Evolutionary conservation across 2,329 filamentous ascomycete genomes (phyloP), one percentile per base, ranked within the genome.

Genomic region (Colletotrichum musicola): DNA sequence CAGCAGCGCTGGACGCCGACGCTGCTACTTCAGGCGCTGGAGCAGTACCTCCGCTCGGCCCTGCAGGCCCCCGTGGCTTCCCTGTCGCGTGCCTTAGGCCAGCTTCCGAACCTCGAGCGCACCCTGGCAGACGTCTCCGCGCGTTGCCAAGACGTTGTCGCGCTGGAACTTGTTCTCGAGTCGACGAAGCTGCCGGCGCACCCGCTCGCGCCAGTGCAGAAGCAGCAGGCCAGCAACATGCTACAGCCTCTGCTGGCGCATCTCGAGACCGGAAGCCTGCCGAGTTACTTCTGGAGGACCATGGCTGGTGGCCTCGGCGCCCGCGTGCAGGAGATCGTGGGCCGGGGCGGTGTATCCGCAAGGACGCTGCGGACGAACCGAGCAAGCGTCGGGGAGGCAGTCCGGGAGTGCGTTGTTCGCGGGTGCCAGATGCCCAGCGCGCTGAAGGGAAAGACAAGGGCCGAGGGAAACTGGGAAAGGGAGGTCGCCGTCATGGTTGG

Each of bases 401-500:
- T 99, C 14, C 86, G 90, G 35, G 93, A 95, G 62, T 96, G 94
- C 72, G 96, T 99, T 2, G 81, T 95, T 69, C 88, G 88, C 59
- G 95, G 95, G 0, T 92, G 90, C 42, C 88, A 90, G 77, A 77
- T 92, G 58, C 93, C 93, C 2, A 86, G 84, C 14, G 87, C 84
- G 0, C 76, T 89, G 53, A 88, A 83, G 74, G 80, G 77, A 38
- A 85, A 83, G 65, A 74, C 72, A 68, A 83, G 77, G 72, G 78
- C 78, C 40, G 80, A 85, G 49, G 81, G 81, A 13, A 82, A 82
- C 64, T 98, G 94, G 93, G 95, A 98, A 75, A 88, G 95, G 46
- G 96, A 98, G 81, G 92, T 95, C 55, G 94, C 95, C 1, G 95
- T 98, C 55, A 98, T 98, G 95, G 92, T 97, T 49, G 92, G 93